Base-by-base conservation (phyloP, 1,284 basidiomycete species). In the Cerioporus squamosus region DNA sequence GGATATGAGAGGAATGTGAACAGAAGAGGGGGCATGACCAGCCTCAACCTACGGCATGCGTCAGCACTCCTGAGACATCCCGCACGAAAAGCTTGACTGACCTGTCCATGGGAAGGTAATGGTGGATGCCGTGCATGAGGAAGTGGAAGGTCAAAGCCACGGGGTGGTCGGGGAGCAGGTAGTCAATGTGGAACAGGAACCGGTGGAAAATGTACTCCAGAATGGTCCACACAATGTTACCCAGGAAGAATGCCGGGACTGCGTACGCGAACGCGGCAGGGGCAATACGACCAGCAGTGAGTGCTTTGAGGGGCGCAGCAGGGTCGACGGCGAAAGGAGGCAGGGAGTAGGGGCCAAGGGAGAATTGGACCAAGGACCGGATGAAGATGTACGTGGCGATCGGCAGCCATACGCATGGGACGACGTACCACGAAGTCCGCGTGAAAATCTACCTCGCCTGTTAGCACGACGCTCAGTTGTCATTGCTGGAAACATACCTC, bases 141-240 rank as follows among this genome's bases (percentile, higher is more conserved):
- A 99, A 99, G 75, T 99, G 97, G 36, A 98, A 73, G 48, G 88
- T 87, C 68, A 99, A 80, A 73, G 91, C 93, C 59, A 81, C 76
- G 20, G 91, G 90, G 57, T 79, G 81, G 74, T 98, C 97, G 6
- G 97, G 97, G 15, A 99, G 83, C 67, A 84, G 73, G n/a, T 88
- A 79, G 74, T 99, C 97, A 66, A 99, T 79, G 77, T 99, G 97
- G 87, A 99, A 99, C 53, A 99, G 78, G 86, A 98, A 98, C 31
- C 97, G 90, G 77, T 99, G 97, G 70, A 99, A 77, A n/a, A 79
- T 77, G 74, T 99, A 99, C 75, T 99, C 97, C 73, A 99, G 79
- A 60, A 98, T 73, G 0, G 97, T 98, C 97, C 97, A 99, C 66
- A 97, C 82, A 51, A 98, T 44, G 73, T 94, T 93, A 10, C 97